A percentile compares a stretch with the other conserved stretches of the same genome.
phyloP scores from a whole-genome alignment of 495 filamentous ascomycete genomes.

The Penicillium subrubescens region DNA sequence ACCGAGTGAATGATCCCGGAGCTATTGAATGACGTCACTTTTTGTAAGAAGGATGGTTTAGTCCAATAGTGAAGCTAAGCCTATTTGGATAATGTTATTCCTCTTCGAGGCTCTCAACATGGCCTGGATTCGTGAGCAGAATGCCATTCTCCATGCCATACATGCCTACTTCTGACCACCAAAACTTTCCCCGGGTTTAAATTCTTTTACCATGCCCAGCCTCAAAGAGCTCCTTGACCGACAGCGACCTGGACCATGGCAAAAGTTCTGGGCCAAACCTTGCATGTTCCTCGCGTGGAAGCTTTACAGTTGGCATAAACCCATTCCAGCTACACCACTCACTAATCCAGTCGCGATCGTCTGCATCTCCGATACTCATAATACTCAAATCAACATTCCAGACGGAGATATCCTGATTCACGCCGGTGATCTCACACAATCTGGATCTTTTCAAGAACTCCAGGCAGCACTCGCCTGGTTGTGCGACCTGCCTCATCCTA shows the following conservation, averaged over 20 bases:
- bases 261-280: slow-evolving; percentile 18
- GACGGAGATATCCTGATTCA: slow-evolving; percentile 76
- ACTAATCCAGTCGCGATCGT: slow-evolving; percentile 19
- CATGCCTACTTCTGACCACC: not conserved
- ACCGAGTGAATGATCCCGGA: not conserved
- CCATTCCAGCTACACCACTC: slow-evolving; percentile 18
- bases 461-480: slow-evolving; percentile 69
- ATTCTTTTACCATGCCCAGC: slow-evolving; percentile 14
- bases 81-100: not conserved
- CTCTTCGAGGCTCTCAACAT: too few species aligned
- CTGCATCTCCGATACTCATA: slow-evolving; percentile 81
- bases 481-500: slow-evolving; percentile 54
- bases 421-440: slow-evolving; percentile 71
- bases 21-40: not conserved
- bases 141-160: not conserved
- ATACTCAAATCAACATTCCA: slow-evolving; percentile 56
- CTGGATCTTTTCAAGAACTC: slow-evolving; percentile 60
- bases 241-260: slow-evolving; percentile 22
- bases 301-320: slow-evolving; percentile 21
- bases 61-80: not conserved
- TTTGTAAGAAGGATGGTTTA: not conserved
- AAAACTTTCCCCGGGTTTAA: not conserved
- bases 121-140: too few species aligned
- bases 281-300: slow-evolving; percentile 21
- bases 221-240: slow-evolving; percentile 18